Evolutionary conservation across 371 early-diverging fungal species (phyloP), one percentile per base, ranked within the genome.

Genomic region (Zancudomyces culisetae): DNA sequence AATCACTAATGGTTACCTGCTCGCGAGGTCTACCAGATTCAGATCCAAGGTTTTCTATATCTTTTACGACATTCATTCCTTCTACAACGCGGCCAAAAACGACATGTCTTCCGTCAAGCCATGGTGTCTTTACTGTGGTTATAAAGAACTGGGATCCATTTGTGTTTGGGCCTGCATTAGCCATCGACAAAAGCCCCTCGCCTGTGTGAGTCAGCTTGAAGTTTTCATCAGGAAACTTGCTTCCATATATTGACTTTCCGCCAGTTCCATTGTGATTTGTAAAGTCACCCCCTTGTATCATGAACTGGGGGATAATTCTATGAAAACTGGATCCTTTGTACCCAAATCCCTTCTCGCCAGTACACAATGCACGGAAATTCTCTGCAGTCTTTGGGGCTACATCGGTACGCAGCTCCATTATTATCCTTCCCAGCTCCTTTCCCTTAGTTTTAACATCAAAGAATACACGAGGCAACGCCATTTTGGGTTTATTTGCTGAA

Each of bases 141-240:
- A 94, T 88, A 75, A 97, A 98, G 82, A 98, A 98, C 74, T 99
- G 70, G 76, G 87, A 86, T 43, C 90, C 90, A 55, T 93, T 94
- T 42, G 95, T 94, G 40, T 78, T 77, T 28, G 76, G 68, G 3
- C 97, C 96, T 39, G 87, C 84, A 61, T 98, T 97, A 43, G 97
- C 96, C 96, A 98, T 95, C 10, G 85, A 85, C 41, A 98, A 62
- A 55, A 90, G 60, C 51, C 85, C 83, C 10, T 85, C 80, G 40
- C 68, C 67, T 15, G 79, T 80, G 55, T 95, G 94, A 69, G 83
- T 86, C 51, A 75, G 52, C 0, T 61, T 57, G 61, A 87, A 86
- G 66, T 83, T 85, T 59, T 83, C 83, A 62, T 83, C 83, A 64
- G 74, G 77, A 56, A 91, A 88, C 53, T 81, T 83, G 57, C 78